Evolutionary conservation across 1,284 basidiomycete species (phyloP).

Genomic region (Neolentinus lepideus): DNA sequence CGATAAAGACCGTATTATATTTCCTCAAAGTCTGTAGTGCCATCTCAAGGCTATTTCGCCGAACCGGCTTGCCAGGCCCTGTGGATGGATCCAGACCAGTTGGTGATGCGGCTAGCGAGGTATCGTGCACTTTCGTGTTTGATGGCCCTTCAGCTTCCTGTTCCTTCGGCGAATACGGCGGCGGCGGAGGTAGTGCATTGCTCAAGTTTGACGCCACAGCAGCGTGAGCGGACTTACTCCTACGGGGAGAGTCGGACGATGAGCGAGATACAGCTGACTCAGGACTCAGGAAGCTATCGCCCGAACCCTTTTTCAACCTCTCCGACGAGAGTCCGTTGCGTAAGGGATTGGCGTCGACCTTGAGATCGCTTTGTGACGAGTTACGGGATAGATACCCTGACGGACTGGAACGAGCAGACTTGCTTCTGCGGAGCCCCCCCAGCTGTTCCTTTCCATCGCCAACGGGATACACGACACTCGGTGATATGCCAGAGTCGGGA

Average conservation of each 20-base stretch:
- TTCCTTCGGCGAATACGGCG: slow-evolving; percentile 10
- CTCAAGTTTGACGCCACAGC: not conserved
- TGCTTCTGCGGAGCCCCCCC: not conserved
- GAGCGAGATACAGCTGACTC: not conserved
- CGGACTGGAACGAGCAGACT: not conserved
- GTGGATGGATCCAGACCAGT: not conserved
- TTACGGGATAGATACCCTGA: not conserved
- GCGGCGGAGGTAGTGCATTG: slow-evolving; percentile 8
- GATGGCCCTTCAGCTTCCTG: not conserved
- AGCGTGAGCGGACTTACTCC: slow-evolving; percentile 14
- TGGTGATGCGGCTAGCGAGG: not conserved
- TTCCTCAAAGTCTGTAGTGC: slow-evolving; percentile 32
- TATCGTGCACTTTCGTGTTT: not conserved
- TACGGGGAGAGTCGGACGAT: slow-evolving; percentile 8
- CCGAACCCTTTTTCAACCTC: not conserved
- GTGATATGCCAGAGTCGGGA: not conserved
- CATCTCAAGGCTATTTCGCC: slow-evolving; percentile 24
- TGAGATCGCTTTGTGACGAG: not conserved
- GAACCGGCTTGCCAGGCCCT: not conserved
- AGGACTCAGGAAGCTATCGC: not conserved
- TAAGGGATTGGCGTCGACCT: not conserved
- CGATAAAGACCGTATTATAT: slow-evolving; percentile 46
- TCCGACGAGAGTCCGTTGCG: not conserved
- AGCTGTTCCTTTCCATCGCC: not conserved
- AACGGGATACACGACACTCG: too few relatives aligned